phyloP scores from a whole-genome alignment of 2,329 filamentous ascomycete genomes.

The Colletotrichum chrysophilum region DNA sequence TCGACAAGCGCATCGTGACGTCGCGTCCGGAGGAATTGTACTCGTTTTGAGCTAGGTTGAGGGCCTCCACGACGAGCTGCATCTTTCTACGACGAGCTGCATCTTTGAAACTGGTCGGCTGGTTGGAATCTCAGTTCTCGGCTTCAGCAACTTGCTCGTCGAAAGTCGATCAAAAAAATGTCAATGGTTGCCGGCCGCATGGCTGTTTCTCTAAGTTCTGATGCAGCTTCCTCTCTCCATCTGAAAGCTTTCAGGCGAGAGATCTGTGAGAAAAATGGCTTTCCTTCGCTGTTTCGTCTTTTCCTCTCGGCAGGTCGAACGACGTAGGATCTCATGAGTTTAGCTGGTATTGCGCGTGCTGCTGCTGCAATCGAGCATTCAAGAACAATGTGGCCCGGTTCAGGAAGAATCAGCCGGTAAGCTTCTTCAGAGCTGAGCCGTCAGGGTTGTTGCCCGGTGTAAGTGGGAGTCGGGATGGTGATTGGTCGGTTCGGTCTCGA shows the following conservation, averaged over 20 bases:
- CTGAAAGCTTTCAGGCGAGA: not conserved
- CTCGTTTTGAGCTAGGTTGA: fast-evolving
- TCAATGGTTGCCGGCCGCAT: not conserved
- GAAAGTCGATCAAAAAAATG: not conserved
- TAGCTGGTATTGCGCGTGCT: too few relatives aligned
- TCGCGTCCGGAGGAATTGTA: too few relatives aligned
- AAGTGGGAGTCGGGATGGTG: not conserved
- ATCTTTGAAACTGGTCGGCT: not conserved
- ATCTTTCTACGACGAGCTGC: too few relatives aligned
- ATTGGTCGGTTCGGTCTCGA: not conserved
- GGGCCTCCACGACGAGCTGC: not conserved
- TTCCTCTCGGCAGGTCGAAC: not conserved
- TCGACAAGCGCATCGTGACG: not conserved
- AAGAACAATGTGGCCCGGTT: not conserved
- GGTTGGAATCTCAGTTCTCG: fast-evolving
- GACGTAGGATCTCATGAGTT: not conserved
- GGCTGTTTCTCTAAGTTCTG: not conserved
- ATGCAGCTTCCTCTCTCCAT: not conserved
- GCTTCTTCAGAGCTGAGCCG: not conserved
- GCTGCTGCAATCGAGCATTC: not conserved
- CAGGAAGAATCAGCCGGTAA: not conserved
- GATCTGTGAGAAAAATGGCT: not conserved
- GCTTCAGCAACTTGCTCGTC: not conserved
- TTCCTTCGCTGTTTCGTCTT: too few relatives aligned
- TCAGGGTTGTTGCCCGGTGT: not conserved